These are phyloP conservation scores for Glycine soja DNA, from an alignment of 306 rosid species.

Conservation along the genomic window DNA sequence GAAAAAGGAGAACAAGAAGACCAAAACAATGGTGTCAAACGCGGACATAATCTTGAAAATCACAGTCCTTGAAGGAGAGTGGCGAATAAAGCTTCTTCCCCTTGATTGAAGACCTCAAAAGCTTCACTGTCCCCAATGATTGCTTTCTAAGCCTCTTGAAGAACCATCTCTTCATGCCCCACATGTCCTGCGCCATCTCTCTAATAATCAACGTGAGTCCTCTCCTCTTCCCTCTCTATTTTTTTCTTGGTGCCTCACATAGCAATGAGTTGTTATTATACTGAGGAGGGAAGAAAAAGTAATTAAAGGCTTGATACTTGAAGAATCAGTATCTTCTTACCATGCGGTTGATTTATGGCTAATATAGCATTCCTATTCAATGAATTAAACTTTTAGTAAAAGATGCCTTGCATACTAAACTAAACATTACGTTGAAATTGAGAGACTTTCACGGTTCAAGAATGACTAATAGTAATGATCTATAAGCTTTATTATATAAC, in stretches of 20 bases:
- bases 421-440: conserved; percentile 15
- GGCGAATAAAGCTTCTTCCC: conserved; percentile 56
- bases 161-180: conserved; percentile 61
- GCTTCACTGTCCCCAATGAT: conserved; percentile 53
- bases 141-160: conserved; percentile 59
- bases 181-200: not conserved
- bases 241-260: not conserved
- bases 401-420: conserved; percentile 27
- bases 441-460: not conserved
- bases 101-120: conserved; percentile 55
- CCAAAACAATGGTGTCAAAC: conserved; percentile 70
- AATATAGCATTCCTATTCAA: conserved; percentile 3
- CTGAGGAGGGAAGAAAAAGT: not conserved
- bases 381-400: conserved; percentile 6
- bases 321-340: not conserved
- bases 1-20: conserved; percentile 56
- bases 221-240: not conserved
- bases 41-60: conserved; percentile 63
- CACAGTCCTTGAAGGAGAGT: conserved; percentile 54
- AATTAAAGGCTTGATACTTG: not conserved
- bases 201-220: no score
- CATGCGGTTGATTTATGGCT: not conserved
- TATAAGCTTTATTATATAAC: no score
- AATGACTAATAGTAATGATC: not conserved
- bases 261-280: not conserved